These are phyloP conservation scores for Purpureocillium lavendulum DNA, from an alignment of 2,329 filamentous ascomycete species.

Conservation along the genomic window DNA sequence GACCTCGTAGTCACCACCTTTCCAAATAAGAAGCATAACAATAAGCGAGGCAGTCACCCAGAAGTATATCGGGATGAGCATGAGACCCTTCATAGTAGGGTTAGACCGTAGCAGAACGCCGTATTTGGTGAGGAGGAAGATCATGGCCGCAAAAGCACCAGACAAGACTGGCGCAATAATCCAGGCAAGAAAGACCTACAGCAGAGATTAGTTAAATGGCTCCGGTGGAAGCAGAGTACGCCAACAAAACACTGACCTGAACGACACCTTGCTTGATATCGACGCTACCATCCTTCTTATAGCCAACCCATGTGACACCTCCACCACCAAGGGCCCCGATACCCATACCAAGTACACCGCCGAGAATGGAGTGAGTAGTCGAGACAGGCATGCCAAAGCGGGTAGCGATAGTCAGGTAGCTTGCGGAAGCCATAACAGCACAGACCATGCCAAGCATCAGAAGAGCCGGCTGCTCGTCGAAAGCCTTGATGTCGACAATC, in stretches of 20 bases:
- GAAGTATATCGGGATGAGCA: slow-evolving; percentile 48
- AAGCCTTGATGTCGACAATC: slow-evolving; percentile 41
- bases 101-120: slow-evolving; percentile 44
- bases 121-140: slow-evolving; percentile 51
- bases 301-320: slow-evolving; percentile 45
- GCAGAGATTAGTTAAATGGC: too few species aligned
- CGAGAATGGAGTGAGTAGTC: slow-evolving; percentile 53
- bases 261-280: slow-evolving; percentile 41
- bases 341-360: slow-evolving; percentile 51
- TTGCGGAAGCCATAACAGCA: slow-evolving; percentile 42
- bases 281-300: slow-evolving; percentile 25
- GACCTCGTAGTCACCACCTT: slow-evolving; percentile 36
- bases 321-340: slow-evolving; percentile 43
- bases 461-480: slow-evolving; percentile 36
- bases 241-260: too few species aligned
- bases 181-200: slow-evolving; percentile 50
- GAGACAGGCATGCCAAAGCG: slow-evolving; percentile 48
- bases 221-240: too few species aligned
- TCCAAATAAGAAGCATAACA: slow-evolving; percentile 53
- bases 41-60: slow-evolving; percentile 45
- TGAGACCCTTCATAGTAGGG: slow-evolving; percentile 43
- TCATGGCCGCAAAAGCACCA: slow-evolving; percentile 41
- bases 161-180: slow-evolving; percentile 50
- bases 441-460: slow-evolving; percentile 54
- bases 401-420: slow-evolving; percentile 50